These are phyloP conservation scores for Scleromitrula shiraiana DNA, from an alignment of 2,329 filamentous ascomycete genomes.

Conservation along the genomic window DNA sequence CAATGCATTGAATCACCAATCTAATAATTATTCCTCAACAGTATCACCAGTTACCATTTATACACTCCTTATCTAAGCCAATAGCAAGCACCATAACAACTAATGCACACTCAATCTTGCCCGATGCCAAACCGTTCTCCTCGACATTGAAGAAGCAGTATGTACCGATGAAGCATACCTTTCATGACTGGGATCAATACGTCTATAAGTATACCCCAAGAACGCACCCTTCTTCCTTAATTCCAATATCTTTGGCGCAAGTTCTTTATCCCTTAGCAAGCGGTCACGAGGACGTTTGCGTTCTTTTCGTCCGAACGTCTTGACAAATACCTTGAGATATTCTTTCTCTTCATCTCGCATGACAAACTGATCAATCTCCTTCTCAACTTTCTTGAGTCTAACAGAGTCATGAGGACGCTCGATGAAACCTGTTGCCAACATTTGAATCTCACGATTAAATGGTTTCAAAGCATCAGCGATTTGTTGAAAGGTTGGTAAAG, in stretches of 20 bases:
- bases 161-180: conserved; percentile 6
- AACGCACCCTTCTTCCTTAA: conserved; percentile 79
- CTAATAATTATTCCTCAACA: not conserved
- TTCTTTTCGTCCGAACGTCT: conserved; percentile 43
- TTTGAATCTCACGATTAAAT: conserved; percentile 30
- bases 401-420: conserved; percentile 27
- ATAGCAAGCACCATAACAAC: not conserved
- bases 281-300: conserved; percentile 78
- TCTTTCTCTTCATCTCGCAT: conserved; percentile 29
- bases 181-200: conserved; percentile 31
- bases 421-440: conserved; percentile 26
- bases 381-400: conserved; percentile 26
- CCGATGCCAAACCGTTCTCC: conserved; percentile 24
- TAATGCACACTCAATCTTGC: conserved; percentile 27
- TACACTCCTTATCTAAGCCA: not conserved
- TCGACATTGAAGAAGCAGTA: conserved; percentile 10
- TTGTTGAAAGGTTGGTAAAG: conserved; percentile 19
- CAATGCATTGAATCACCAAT: no score
- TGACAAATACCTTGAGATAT: conserved; percentile 29
- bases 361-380: conserved; percentile 28
- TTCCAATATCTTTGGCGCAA: conserved; percentile 62
- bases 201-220: conserved; percentile 78
- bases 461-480: conserved; percentile 26
- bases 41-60: not conserved
- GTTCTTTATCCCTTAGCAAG: conserved; percentile 64